Evolutionary conservation across 2,329 filamentous ascomycete species (phyloP).

Genomic region (Bipolaris sorokiniana): DNA sequence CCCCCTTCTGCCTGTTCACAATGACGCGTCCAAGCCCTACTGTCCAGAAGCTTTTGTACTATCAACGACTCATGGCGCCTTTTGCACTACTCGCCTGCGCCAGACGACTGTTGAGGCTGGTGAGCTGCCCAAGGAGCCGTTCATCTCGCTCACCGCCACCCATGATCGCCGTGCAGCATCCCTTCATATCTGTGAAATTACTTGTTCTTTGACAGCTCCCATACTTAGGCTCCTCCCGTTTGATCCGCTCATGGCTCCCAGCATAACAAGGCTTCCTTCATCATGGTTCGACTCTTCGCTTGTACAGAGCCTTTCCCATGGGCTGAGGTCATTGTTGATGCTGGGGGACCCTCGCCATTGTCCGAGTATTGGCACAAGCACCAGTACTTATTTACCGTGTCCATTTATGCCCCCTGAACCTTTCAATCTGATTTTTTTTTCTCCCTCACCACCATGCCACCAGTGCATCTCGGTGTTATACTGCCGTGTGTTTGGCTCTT

Average conservation of each 20-base stretch:
- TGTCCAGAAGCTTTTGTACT: not conserved
- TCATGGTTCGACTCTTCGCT: not conserved
- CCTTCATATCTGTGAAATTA: conserved; percentile 24
- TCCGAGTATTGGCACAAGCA: not conserved
- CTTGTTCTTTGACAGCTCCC: conserved; percentile 1
- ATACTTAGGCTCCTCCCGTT: conserved; percentile 1
- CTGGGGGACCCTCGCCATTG: not conserved
- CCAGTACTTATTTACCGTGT: not conserved
- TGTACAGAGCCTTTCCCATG: not conserved
- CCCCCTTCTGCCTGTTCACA: not conserved
- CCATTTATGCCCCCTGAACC: not conserved
- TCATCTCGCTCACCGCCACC: conserved; percentile 17
- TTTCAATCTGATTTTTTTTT: not conserved
- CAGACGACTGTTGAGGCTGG: conserved; percentile 16
- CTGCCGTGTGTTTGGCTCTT: not conserved
- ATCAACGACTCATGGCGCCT: conserved; percentile 1
- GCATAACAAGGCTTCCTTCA: conserved; percentile 4
- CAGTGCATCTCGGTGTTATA: not conserved
- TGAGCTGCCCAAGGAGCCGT: conserved; percentile 12
- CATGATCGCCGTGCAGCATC: conserved; percentile 15
- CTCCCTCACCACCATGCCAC: not conserved
- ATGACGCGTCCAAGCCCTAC: conserved; percentile 7
- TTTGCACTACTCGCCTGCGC: not conserved
- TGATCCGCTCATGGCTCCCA: conserved; percentile 10
- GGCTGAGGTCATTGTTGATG: conserved; percentile 10